Base-by-base conservation (phyloP, 1,284 basidiomycete species). In the Sporisorium graminicola region DNA sequence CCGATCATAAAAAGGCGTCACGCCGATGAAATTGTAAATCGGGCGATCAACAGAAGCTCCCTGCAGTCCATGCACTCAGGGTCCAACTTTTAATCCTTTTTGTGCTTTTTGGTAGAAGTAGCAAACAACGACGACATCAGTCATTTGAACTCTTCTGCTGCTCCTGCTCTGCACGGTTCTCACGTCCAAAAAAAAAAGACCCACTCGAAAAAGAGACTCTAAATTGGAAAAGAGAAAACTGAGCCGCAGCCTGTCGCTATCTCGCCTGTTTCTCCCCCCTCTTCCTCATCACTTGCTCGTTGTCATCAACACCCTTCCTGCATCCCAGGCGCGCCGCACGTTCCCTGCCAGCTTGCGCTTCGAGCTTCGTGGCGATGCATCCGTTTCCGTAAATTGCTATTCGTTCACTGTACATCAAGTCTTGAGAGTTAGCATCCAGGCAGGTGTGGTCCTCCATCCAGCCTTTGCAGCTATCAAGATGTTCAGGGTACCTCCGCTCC, bases 401-500 rank as follows among this genome's bases (percentile, higher is more conserved):
- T 40, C 37, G 8, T 26, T 9, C 10, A 10, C 26, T n/a, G 3
- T 26, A 13, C 26, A 16, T 49, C 9, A 49, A 22, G 16, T 18
- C n/a, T 18, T 9, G 47, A 27, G 27, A 5, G 3, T n/a, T 12
- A 49, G 47, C 26, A 26, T 49, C 47, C 27, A 35, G 47, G 8
- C 18, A 9, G 18, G 10, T 27, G 27, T 8, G 14, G 5, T 6
- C 8, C 40, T 20, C 3, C n/a, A 20, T 18, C 14, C 37, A 40
- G 20, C 5, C 18, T 10, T 9, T 43, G 4, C n/a, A 20, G 7
- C 40, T n/a, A n/a, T 43, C 22, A 63, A 12, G 4, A 73, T 73
- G 70, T 54, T 59, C 50, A 70, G 27, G 16, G 57, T 75, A 3
- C 73, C 73, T 47, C 53, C 73, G 14, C 60, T 75, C 6, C 73